Conservation (phyloP, 371 early-diverging fungal genomes). For the Mucor piriformis region DNA sequence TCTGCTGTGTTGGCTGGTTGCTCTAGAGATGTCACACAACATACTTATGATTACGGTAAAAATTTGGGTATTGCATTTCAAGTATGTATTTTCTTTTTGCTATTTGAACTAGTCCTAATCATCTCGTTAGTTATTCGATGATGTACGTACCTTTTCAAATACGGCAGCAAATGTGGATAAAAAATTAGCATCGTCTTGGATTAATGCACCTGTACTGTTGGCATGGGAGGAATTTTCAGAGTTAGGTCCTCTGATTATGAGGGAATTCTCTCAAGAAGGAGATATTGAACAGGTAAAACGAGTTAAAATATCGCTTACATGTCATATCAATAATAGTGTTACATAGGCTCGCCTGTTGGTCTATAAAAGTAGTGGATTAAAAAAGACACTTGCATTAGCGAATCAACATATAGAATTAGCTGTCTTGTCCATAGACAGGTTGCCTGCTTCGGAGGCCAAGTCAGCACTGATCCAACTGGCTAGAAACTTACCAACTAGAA, state of each 20-base stretch:
- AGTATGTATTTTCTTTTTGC: slow-evolving; percentile 40
- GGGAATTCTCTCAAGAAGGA: slow-evolving; percentile 75
- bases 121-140: slow-evolving; percentile 79
- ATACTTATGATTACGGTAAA: slow-evolving; percentile 83
- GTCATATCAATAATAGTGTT: background rate
- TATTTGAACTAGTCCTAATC: background rate
- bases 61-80: slow-evolving; percentile 94
- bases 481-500: slow-evolving; percentile 49
- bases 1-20: slow-evolving; percentile 82
- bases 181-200: slow-evolving; percentile 77
- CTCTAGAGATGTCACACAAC: slow-evolving; percentile 67
- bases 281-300: slow-evolving; percentile 61
- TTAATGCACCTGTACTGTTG: slow-evolving; percentile 92
- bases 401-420: slow-evolving; percentile 63
- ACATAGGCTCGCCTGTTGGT: slow-evolving; percentile 68
- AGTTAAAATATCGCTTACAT: too few relatives aligned
- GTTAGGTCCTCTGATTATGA: slow-evolving; percentile 81
- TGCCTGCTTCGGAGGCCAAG: slow-evolving; percentile 72
- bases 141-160: slow-evolving; percentile 89
- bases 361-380: slow-evolving; percentile 70
- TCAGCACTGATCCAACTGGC: slow-evolving; percentile 67
- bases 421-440: slow-evolving; percentile 52
- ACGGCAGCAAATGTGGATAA: slow-evolving; percentile 85
- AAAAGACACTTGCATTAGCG: slow-evolving; percentile 62
- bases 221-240: slow-evolving; percentile 91